Percentiles rank a stretch among this genome's conserved stretches.
phyloP scores from a whole-genome alignment of 805 yeast genomes.

The Metschnikowia gelsemii region DNA sequence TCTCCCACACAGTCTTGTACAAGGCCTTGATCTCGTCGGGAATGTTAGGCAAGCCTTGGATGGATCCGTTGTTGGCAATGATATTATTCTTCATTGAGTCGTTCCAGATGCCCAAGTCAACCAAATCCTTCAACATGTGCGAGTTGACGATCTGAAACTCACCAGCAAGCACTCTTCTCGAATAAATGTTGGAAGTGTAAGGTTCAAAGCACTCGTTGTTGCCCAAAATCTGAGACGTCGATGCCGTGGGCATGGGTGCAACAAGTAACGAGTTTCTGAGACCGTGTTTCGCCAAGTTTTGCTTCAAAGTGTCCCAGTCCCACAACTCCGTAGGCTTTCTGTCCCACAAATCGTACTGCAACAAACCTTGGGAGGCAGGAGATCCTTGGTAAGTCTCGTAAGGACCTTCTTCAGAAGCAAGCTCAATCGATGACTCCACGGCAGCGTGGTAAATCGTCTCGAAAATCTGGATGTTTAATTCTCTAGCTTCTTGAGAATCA shows the following conservation, averaged over 20 bases:
- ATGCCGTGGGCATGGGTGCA: conserved; percentile 70
- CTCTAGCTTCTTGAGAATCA: conserved; percentile 56
- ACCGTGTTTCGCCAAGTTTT: conserved; percentile 48
- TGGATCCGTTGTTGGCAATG: conserved; percentile 56
- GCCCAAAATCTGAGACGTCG: conserved; percentile 62
- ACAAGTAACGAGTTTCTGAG: conserved; percentile 58
- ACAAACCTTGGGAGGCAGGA: conserved; percentile 57
- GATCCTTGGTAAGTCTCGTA: conserved; percentile 54
- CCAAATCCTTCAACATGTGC: conserved; percentile 55
- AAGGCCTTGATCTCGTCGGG: conserved; percentile 54
- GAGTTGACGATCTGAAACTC: conserved; percentile 65
- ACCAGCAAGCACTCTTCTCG: conserved; percentile 62
- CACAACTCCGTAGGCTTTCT: conserved; percentile 57
- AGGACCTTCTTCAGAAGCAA: conserved; percentile 50
- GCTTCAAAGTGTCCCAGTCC: conserved; percentile 59
- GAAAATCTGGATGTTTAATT: conserved; percentile 57
- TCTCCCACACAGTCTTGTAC: conserved; percentile 64
- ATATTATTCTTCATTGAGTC: conserved; percentile 57
- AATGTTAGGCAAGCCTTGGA: conserved; percentile 53
- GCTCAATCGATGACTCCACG: conserved; percentile 55
- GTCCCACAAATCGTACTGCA: conserved; percentile 59
- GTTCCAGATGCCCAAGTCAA: conserved; percentile 58
- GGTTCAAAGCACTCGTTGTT: conserved; percentile 65
- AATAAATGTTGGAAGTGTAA: conserved; percentile 59
- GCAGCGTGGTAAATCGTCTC: conserved; percentile 64